Evolutionary conservation across 257 asterid genomes (phyloP).

Genomic region (Leonotis leonurus): DNA sequence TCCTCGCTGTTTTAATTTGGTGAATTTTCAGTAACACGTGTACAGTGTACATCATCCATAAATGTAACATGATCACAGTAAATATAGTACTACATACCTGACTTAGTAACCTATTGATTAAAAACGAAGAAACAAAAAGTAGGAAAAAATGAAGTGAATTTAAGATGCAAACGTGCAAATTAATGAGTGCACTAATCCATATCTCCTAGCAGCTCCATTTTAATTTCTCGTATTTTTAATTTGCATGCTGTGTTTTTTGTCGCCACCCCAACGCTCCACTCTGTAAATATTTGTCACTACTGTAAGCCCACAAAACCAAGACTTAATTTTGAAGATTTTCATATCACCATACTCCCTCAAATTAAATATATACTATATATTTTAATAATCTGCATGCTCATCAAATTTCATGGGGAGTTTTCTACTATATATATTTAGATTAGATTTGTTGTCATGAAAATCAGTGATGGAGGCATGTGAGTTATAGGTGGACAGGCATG

Average conservation of each 20-base stretch:
- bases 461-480: slow-evolving; percentile 50
- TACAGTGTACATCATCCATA: too few relatives aligned
- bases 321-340: background rate
- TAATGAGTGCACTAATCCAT: slow-evolving; percentile 19
- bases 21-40: too few relatives aligned
- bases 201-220: slow-evolving; percentile 22
- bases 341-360: background rate
- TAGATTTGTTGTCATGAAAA: background rate
- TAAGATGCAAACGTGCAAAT: slow-evolving; percentile 1
- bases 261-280: slow-evolving; percentile 7
- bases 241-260: slow-evolving; percentile 13
- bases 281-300: slow-evolving; percentile 11
- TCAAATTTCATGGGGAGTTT: background rate
- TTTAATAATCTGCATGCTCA: background rate
- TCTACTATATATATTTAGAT: background rate
- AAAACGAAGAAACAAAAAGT: background rate
- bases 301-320: background rate
- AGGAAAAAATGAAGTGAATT: background rate
- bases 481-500: slow-evolving; percentile 54
- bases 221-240: background rate
- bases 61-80: too few relatives aligned
- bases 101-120: too few relatives aligned
- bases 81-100: too few relatives aligned
- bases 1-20: too few relatives aligned
- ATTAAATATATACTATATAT: background rate